Evolutionary conservation across 2,329 filamentous ascomycete genomes (phyloP).

Genomic region (Coccinonectria pachysandricola): DNA sequence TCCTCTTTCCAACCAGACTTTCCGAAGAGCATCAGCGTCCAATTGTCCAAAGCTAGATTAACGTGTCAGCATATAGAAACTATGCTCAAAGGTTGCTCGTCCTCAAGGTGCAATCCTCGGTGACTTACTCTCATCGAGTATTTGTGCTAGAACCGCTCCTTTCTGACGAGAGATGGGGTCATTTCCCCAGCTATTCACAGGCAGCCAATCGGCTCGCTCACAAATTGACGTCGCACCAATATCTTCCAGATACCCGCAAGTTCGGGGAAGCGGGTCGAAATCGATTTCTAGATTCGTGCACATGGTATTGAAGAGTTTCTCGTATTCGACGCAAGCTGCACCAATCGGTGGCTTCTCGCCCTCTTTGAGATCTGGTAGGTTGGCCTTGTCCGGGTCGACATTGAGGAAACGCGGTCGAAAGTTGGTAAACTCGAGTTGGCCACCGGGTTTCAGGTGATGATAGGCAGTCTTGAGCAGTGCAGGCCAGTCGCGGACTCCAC

Average conservation of each 20-base stretch:
- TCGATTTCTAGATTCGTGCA: slow-evolving; percentile 24
- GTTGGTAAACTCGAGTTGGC: slow-evolving; percentile 35
- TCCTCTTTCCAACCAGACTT: slow-evolving; percentile 23
- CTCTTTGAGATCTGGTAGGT: slow-evolving; percentile 4
- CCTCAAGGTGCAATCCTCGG: not conserved
- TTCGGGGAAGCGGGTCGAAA: slow-evolving; percentile 28
- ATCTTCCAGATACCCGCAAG: slow-evolving; percentile 23
- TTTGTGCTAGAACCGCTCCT: slow-evolving; percentile 25
- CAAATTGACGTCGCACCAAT: slow-evolving; percentile 31
- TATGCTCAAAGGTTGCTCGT: too few relatives aligned
- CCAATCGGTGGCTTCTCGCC: slow-evolving; percentile 15
- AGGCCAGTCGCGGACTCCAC: slow-evolving; percentile 34
- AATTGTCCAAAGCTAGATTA: slow-evolving; percentile 23
- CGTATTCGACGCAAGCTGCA: slow-evolving; percentile 23
- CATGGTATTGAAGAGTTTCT: slow-evolving; percentile 21
- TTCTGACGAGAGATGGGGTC: slow-evolving; percentile 29
- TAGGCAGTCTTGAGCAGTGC: slow-evolving; percentile 26
- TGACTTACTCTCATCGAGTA: slow-evolving; percentile 27
- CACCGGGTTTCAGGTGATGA: slow-evolving; percentile 31
- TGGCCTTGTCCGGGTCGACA: slow-evolving; percentile 20
- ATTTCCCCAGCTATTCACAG: slow-evolving; percentile 28
- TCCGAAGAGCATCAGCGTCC: slow-evolving; percentile 23
- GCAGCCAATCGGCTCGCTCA: slow-evolving; percentile 31
- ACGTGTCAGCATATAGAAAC: too few relatives aligned
- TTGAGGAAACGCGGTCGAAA: slow-evolving; percentile 30